Percentiles rank a stretch among this genome's conserved stretches.
phyloP scores from a whole-genome alignment of 2,329 filamentous ascomycete genomes.

The Sordariomycetes sp. region DNA sequence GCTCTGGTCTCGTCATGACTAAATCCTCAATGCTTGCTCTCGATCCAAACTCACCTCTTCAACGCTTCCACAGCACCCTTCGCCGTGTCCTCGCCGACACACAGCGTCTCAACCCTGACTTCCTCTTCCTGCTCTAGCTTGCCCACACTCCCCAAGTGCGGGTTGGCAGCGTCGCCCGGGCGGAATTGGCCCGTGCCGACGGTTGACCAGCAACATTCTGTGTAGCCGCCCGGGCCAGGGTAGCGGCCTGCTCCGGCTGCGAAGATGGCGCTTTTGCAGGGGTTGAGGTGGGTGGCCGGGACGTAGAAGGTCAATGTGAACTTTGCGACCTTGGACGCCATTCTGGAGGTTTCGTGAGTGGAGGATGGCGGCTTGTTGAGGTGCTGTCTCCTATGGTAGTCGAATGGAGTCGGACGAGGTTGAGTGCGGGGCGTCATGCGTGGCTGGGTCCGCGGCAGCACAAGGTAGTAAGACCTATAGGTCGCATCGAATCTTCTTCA shows the following conservation, averaged over 20 bases:
- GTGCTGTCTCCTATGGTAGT: too few relatives aligned
- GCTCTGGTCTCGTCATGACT: slow-evolving; percentile 15
- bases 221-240: slow-evolving; percentile 41
- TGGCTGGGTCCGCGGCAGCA: too few relatives aligned
- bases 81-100: slow-evolving; percentile 47
- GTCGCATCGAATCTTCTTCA: too few relatives aligned
- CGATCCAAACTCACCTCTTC: slow-evolving; percentile 42
- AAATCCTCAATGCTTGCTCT: neutral
- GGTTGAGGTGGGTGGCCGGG: slow-evolving; percentile 31
- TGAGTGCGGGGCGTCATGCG: too few relatives aligned
- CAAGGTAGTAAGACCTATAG: too few relatives aligned
- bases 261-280: slow-evolving; percentile 47
- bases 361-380: neutral
- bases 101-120: slow-evolving; percentile 53
- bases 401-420: too few relatives aligned
- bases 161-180: slow-evolving; percentile 51
- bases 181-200: slow-evolving; percentile 57
- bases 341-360: neutral
- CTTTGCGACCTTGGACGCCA: too few relatives aligned
- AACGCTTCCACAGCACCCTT: slow-evolving; percentile 51
- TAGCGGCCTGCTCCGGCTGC: slow-evolving; percentile 47
- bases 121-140: slow-evolving; percentile 51
- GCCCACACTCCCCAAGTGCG: slow-evolving; percentile 50
- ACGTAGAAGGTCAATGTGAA: slow-evolving; percentile 47
- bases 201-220: slow-evolving; percentile 41